A percentile compares a stretch with the other conserved stretches of the same genome.
These are phyloP conservation scores for Candida cerambycidarum DNA, from an alignment of 805 yeast species.

Conservation along the genomic window DNA sequence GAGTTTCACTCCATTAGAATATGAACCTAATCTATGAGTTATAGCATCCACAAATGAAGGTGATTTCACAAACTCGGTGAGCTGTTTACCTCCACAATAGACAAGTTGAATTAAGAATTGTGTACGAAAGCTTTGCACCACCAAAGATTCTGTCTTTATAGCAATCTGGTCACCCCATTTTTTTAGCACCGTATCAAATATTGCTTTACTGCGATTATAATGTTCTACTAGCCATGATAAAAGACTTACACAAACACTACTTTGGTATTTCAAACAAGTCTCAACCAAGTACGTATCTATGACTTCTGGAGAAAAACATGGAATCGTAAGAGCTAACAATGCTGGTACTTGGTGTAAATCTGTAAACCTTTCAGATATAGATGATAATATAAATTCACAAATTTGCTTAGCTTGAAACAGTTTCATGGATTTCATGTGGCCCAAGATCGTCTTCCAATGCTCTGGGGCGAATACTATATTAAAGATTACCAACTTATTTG, in stretches of 20 bases:
- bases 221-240: conserved; percentile 17
- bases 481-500: conserved; percentile 18
- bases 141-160: conserved; percentile 40
- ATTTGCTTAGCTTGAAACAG: conserved; percentile 26
- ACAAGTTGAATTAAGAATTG: conserved; percentile 43
- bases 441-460: conserved; percentile 20
- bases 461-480: conserved; percentile 21
- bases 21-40: conserved; percentile 54
- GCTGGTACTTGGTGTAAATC: no score
- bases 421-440: conserved; percentile 21
- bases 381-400: conserved; percentile 17
- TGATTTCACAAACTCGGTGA: conserved; percentile 17
- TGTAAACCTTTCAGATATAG: conserved; percentile 10
- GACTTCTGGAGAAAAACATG: no score
- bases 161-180: conserved; percentile 28
- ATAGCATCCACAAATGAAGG: conserved; percentile 48
- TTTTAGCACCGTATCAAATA: conserved; percentile 3
- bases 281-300: conserved; percentile 24
- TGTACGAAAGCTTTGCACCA: conserved; percentile 49
- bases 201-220: background rate
- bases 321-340: no score
- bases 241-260: background rate
- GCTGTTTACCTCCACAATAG: conserved; percentile 15
- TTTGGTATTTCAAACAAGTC: conserved; percentile 17
- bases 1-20: conserved; percentile 43